phyloP scores from a whole-genome alignment of 306 rosid genomes.

The Oxytropis ochrocephala region DNA sequence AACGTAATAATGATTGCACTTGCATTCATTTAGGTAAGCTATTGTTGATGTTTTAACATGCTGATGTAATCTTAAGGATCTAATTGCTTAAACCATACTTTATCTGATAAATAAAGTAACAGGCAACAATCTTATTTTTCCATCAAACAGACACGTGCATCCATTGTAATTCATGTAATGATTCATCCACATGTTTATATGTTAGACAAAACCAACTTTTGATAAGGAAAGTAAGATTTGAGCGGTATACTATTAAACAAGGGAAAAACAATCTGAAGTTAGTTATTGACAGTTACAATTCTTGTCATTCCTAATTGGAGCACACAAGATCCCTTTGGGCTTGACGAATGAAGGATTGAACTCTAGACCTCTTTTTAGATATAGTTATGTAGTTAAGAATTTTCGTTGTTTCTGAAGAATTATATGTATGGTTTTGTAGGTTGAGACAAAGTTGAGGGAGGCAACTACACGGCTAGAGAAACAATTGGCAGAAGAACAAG shows the following conservation, averaged over 20 bases:
- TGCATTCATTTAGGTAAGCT: neutral
- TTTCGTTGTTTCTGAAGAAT: neutral
- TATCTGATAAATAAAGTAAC: neutral
- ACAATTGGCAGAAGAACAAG: slow-evolving; percentile 69
- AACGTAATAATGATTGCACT: neutral
- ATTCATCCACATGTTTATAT: neutral
- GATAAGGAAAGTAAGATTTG: neutral
- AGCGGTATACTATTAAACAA: neutral
- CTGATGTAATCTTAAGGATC: neutral
- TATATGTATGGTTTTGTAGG: slow-evolving; percentile 37
- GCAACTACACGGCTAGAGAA: slow-evolving; percentile 62
- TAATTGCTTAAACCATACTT: neutral
- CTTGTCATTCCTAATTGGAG: neutral
- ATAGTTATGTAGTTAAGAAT: neutral
- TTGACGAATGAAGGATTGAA: neutral
- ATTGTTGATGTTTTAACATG: neutral
- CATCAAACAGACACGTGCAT: neutral
- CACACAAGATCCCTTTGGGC: neutral
- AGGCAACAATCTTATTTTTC: neutral
- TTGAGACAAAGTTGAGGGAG: slow-evolving; percentile 63
- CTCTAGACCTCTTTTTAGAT: neutral
- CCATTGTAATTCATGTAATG: neutral
- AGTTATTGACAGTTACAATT: neutral
- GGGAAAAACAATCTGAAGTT: neutral
- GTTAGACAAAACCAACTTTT: neutral